A percentile compares a stretch with the other conserved stretches of the same genome.
Conservation (phyloP, 371 early-diverging fungal genomes). For the Fennellomyces sp. region DNA sequence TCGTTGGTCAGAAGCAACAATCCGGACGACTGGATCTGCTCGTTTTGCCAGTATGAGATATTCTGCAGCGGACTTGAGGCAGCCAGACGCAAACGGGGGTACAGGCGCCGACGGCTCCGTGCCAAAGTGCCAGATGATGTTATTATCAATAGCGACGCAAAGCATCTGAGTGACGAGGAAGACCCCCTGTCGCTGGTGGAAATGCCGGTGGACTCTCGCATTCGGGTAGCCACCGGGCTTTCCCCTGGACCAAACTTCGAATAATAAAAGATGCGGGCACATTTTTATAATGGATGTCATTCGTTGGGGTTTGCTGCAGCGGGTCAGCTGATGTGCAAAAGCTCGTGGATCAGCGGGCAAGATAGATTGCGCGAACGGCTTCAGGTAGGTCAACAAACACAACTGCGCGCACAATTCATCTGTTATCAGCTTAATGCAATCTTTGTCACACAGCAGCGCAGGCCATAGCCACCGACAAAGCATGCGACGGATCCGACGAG, state of each 20-base stretch:
- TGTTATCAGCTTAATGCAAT: too few species aligned
- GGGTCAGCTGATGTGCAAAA: too few species aligned
- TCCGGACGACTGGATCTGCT: conserved; percentile 20
- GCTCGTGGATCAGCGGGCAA: too few species aligned
- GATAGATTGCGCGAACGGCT: too few species aligned
- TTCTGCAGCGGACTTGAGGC: conserved; percentile 14
- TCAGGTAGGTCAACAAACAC: too few species aligned
- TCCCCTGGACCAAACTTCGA: background rate
- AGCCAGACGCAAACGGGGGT: conserved; percentile 6
- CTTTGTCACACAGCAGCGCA: too few species aligned
- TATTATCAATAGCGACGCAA: background rate
- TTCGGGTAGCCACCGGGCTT: background rate
- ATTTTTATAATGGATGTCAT: too few species aligned
- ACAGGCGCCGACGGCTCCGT: background rate
- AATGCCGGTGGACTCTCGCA: background rate
- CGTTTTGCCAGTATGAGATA: conserved; percentile 20
- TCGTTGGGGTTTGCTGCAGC: too few species aligned
- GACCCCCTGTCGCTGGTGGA: background rate
- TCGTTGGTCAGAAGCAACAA: conserved; percentile 9
- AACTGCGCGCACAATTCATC: too few species aligned
- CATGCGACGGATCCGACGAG: too few species aligned
- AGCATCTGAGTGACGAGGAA: background rate
- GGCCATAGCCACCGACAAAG: too few species aligned
- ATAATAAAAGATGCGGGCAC: too few species aligned
- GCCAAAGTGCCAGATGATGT: background rate